Conservation (phyloP, 495 filamentous ascomycete species). For the Talaromyces ruber region DNA sequence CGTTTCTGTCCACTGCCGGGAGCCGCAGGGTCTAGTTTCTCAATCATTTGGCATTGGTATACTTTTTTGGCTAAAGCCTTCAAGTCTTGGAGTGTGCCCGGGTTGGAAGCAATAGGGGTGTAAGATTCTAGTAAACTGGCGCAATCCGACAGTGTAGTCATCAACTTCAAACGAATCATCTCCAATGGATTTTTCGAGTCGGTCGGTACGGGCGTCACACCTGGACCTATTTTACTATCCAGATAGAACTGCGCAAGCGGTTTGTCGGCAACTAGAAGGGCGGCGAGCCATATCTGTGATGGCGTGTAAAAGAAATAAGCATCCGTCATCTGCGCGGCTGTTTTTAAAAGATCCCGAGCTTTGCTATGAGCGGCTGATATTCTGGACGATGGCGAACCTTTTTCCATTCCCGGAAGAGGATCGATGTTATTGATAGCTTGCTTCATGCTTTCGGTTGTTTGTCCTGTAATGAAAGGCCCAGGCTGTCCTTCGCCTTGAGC, state of each 20-base stretch:
- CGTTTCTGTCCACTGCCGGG: conserved; percentile 34
- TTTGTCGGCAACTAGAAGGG: conserved; percentile 65
- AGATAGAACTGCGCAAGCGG: conserved; percentile 67
- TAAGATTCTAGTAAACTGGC: conserved; percentile 27
- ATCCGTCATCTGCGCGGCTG: conserved; percentile 76
- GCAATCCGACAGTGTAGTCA: conserved; percentile 34
- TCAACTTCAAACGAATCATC: conserved; percentile 33
- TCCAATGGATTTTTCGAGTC: conserved; percentile 14
- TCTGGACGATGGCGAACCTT: conserved; percentile 28
- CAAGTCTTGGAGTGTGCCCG: conserved; percentile 43
- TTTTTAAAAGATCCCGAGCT: conserved; percentile 66
- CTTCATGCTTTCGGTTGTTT: conserved; percentile 29
- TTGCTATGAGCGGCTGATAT: conserved; percentile 59
- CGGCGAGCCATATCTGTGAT: conserved; percentile 82
- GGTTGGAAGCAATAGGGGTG: conserved; percentile 31
- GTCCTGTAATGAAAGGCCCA: conserved; percentile 24
- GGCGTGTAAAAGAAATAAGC: conserved; percentile 95
- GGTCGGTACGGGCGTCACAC: conserved; percentile 1
- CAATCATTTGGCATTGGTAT: conserved; percentile 68
- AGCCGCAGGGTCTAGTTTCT: conserved; percentile 35
- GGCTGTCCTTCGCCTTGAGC: conserved; percentile 41
- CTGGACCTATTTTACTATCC: conserved; percentile 52
- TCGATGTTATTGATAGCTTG: conserved; percentile 19
- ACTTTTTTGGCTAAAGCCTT: conserved; percentile 62
- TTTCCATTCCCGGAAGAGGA: conserved; percentile 14